Percentiles rank a stretch among this genome's conserved stretches.
phyloP scores from a whole-genome alignment of 83 land plant species.

The Picea mariana region DNA sequence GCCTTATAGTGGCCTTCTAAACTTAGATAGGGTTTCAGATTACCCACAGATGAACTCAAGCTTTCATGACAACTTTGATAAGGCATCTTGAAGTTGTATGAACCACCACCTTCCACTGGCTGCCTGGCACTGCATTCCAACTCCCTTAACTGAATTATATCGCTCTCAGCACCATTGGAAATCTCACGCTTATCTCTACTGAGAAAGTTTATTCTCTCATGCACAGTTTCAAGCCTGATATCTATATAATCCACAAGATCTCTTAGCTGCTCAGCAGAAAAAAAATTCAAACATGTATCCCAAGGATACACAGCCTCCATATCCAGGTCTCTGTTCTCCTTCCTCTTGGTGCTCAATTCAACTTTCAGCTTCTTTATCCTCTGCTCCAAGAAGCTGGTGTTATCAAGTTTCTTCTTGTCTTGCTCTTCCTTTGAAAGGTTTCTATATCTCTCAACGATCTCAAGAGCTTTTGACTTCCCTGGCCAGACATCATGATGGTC shows the following conservation, averaged over 20 bases:
- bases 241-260: background rate
- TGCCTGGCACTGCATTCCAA: background rate
- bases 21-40: background rate
- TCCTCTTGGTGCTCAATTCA: conserved; percentile 17
- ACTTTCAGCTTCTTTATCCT: conserved; percentile 22
- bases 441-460: conserved; percentile 23
- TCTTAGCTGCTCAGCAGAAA: background rate
- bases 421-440: conserved; percentile 37
- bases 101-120: background rate
- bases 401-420: conserved; percentile 42
- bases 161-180: background rate
- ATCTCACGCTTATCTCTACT: background rate
- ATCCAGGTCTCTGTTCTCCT: conserved; percentile 35
- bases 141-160: background rate
- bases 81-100: background rate
- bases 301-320: conserved; percentile 19
- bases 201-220: background rate
- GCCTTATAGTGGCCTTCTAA: background rate
- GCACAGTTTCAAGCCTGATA: background rate
- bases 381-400: conserved; percentile 31
- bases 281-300: conserved; percentile 4
- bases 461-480: background rate
- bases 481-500: conserved; percentile 50
- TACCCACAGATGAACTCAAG: background rate
- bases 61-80: background rate